Conservation (phyloP, 2,329 filamentous ascomycete species). For the Magnaporthiopsis rhizophila region DNA sequence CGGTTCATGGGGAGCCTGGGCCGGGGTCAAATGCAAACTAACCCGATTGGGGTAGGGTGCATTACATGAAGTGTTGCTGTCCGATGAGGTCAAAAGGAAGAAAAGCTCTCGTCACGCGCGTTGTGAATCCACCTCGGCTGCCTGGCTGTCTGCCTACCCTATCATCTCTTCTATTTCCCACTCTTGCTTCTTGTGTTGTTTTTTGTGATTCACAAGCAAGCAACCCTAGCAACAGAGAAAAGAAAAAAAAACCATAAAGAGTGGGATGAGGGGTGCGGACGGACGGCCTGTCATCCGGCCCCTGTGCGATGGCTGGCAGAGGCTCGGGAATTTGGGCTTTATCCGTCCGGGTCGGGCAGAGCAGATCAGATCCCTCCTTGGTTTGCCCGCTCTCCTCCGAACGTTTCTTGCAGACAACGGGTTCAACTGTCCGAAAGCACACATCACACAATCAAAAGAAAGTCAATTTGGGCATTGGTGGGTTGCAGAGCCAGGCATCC, state of each 20-base stretch:
- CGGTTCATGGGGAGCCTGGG: no score
- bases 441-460: not conserved
- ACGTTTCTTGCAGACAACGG: not conserved
- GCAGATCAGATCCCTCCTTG: no score
- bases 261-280: no score
- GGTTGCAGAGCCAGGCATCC: not conserved
- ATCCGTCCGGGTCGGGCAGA: not conserved
- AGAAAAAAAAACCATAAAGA: not conserved
- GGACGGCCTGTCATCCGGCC: not conserved
- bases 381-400: not conserved
- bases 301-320: not conserved
- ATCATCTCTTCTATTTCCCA: not conserved
- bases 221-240: not conserved
- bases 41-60: no score
- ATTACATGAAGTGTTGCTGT: not conserved
- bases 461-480: not conserved
- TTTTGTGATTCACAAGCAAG: not conserved
- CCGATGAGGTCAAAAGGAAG: not conserved
- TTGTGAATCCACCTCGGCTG: not conserved
- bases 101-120: not conserved
- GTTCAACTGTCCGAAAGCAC: not conserved
- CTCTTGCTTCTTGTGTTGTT: no score
- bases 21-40: no score
- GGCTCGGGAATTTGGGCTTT: not conserved
- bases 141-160: not conserved